Conservation (phyloP, 257 asterid genomes). For the Gentiana straminea region DNA sequence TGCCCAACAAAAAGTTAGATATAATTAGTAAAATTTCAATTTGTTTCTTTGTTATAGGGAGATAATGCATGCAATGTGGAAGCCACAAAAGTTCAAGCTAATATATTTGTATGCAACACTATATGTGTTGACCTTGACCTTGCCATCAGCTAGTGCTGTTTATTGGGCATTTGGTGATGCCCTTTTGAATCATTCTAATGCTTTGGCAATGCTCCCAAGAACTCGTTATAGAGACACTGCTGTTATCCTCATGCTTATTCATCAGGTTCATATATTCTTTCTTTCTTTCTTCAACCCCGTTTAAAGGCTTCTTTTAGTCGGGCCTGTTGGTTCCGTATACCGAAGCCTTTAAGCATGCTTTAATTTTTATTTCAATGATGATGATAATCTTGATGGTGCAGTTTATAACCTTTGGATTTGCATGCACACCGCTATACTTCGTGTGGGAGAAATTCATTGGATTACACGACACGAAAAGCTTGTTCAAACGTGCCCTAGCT, state of each 20-base stretch:
- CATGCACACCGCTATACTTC: conserved; percentile 74
- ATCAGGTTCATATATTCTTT: conserved; percentile 30
- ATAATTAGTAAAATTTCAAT: not conserved
- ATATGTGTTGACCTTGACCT: conserved; percentile 64
- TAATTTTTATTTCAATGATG: not conserved
- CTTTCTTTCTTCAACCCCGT: not conserved
- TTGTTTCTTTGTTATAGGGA: conserved; percentile 26
- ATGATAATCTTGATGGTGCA: conserved; percentile 11
- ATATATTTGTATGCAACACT: conserved; percentile 66
- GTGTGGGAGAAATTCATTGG: conserved; percentile 83
- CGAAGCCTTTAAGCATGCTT: too few relatives aligned
- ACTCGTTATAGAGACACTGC: conserved; percentile 68
- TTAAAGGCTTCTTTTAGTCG: too few relatives aligned
- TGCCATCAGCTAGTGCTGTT: conserved; percentile 86
- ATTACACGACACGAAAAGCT: conserved; percentile 63
- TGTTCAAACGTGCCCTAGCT: conserved; percentile 56
- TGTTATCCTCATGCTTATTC: conserved; percentile 82
- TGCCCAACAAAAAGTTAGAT: not conserved
- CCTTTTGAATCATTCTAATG: conserved; percentile 60
- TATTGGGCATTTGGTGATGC: conserved; percentile 86
- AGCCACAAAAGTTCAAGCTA: conserved; percentile 74
- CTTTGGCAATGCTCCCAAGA: conserved; percentile 70
- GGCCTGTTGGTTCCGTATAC: too few relatives aligned
- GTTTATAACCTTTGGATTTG: conserved; percentile 86
- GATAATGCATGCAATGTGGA: conserved; percentile 94